phyloP scores from a whole-genome alignment of 1,284 basidiomycete genomes.

The Volvariella volvacea region DNA sequence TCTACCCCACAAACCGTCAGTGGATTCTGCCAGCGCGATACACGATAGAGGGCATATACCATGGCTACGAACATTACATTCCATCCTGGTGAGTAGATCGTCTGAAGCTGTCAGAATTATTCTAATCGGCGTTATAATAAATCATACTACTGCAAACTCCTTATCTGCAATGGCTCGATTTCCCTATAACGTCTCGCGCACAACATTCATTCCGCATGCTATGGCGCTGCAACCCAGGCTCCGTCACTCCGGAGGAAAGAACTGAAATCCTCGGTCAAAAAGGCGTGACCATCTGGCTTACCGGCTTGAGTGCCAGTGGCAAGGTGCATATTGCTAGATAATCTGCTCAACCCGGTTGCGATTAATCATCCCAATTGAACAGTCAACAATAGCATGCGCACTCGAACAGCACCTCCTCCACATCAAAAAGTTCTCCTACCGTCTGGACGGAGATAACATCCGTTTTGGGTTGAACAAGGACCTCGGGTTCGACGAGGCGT shows the following conservation, averaged over 20 bases:
- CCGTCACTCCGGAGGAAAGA: constrained; percentile 67
- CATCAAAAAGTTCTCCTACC: constrained; percentile 80
- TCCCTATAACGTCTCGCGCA: no score
- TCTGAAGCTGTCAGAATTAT: neutral
- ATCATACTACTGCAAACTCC: no score
- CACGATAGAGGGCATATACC: neutral
- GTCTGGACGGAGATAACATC: constrained; percentile 96
- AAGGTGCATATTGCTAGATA: constrained; percentile 70
- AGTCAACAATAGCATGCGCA: constrained; percentile 97
- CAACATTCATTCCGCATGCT: no score
- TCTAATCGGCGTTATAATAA: no score
- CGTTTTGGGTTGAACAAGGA: constrained; percentile 98
- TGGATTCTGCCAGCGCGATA: no score
- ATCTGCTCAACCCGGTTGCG: no score
- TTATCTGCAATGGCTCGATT: no score
- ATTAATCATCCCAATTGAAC: neutral
- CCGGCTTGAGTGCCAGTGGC: constrained; percentile 87
- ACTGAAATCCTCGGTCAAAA: constrained; percentile 65
- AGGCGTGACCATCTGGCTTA: constrained; percentile 91
- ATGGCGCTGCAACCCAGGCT: no score
- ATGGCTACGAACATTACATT: constrained; percentile 90
- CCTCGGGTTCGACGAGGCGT: constrained; percentile 93
- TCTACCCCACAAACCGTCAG: no score
- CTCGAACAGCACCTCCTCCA: constrained; percentile 95
- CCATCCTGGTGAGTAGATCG: constrained; percentile 38